Conservation (phyloP, 768 basidiomycete species). For the Pleurotus ostreatus region DNA sequence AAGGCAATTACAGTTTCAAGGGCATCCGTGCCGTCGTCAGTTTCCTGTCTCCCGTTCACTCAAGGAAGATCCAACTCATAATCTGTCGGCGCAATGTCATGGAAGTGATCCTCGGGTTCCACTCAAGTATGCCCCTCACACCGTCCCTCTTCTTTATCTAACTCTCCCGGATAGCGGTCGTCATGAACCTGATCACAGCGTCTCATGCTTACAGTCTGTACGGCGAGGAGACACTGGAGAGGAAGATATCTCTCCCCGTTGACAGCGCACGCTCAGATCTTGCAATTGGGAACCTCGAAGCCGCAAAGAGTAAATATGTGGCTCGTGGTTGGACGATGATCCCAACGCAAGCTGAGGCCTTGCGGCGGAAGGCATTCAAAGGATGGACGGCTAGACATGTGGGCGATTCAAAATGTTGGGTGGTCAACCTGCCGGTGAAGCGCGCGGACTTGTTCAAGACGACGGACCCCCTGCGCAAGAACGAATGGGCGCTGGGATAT, state of each 20-base stretch:
- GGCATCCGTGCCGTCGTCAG: neutral
- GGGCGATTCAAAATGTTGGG: neutral
- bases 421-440: neutral
- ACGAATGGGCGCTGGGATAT: neutral
- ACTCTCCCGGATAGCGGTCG: constrained; percentile 23
- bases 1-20: neutral
- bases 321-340: neutral
- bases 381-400: neutral
- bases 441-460: neutral
- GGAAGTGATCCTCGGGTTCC: constrained; percentile 19
- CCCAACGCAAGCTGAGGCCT: neutral
- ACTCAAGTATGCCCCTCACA: constrained; percentile 21
- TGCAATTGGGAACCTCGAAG: neutral
- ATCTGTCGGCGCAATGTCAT: constrained; percentile 22
- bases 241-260: neutral
- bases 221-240: constrained; percentile 33
- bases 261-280: neutral
- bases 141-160: neutral
- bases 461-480: neutral
- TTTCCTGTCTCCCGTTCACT: neutral
- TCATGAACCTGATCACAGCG: constrained; percentile 40
- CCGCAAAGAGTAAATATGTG: neutral
- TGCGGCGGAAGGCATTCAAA: neutral
- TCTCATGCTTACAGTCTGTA: constrained; percentile 35
- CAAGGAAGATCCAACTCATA: constrained; percentile 33